A percentile compares a stretch with the other conserved stretches of the same genome.
These are phyloP conservation scores for Suillus alpinus DNA, from an alignment of 768 basidiomycete species.

Conservation along the genomic window DNA sequence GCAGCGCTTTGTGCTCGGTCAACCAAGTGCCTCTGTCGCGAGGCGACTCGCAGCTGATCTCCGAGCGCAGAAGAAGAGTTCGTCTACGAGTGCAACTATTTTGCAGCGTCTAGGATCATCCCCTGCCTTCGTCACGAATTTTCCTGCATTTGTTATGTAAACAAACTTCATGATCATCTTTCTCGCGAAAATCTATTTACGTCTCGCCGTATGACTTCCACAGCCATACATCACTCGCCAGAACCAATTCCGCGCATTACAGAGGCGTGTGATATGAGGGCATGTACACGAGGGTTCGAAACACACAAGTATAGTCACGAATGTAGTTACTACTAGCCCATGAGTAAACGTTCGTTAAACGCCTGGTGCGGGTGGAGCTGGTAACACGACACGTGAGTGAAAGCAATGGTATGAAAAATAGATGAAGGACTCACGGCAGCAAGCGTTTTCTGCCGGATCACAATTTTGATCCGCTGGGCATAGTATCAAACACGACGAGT, in stretches of 20 bases:
- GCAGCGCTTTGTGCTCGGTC: constrained; percentile 51
- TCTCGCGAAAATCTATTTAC: neutral
- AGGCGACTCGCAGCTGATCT: constrained; percentile 65
- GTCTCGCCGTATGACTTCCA: neutral
- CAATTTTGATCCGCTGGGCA: constrained; percentile 72
- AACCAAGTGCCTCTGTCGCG: constrained; percentile 62
- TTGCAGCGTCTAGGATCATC: constrained; percentile 60
- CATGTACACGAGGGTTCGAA: neutral
- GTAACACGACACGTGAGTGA: constrained; percentile 4
- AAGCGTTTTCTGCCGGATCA: constrained; percentile 66
- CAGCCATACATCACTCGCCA: neutral
- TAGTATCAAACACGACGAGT: constrained; percentile 65
- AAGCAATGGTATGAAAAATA: neutral
- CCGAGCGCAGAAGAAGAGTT: constrained; percentile 46
- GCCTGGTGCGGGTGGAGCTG: constrained; percentile 46
- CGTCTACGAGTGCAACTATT: constrained; percentile 48
- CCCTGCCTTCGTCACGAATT: constrained; percentile 67
- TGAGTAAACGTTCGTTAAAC: constrained; percentile 39
- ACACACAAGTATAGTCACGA: constrained; percentile 3
- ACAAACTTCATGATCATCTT: neutral
- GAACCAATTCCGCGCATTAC: neutral
- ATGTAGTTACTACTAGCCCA: constrained; percentile 29
- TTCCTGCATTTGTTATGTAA: constrained; percentile 57
- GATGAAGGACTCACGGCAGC: constrained; percentile 65
- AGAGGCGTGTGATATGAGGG: neutral